phyloP scores from a whole-genome alignment of 768 basidiomycete genomes.

The Tylopilus felleus region DNA sequence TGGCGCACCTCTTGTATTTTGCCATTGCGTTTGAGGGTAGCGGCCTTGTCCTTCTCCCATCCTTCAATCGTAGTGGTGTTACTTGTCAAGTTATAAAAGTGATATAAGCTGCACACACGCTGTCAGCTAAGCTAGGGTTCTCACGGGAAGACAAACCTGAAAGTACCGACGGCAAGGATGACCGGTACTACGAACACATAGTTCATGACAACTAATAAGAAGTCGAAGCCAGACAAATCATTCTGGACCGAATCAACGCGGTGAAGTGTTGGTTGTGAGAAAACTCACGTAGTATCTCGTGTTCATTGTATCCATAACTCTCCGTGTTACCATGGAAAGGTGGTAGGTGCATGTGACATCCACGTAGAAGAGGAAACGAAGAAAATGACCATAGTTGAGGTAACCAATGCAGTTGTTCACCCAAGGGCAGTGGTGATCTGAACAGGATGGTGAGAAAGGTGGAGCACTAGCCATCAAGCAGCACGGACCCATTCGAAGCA shows the following conservation, averaged over 20 bases:
- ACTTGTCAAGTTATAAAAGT: constrained; percentile 67
- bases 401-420: constrained; percentile 94
- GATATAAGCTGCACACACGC: constrained; percentile 66
- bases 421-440: constrained; percentile 93
- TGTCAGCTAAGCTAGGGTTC: constrained; percentile 15
- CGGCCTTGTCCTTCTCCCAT: constrained; percentile 96
- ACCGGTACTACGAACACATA: constrained; percentile 85
- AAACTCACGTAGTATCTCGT: constrained; percentile 51
- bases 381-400: constrained; percentile 83
- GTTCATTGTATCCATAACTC: constrained; percentile 50
- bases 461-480: neutral
- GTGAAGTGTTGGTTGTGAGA: neutral
- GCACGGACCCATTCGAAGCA: constrained; percentile 82
- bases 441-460: constrained; percentile 5
- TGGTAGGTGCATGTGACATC: constrained; percentile 90
- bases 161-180: constrained; percentile 79
- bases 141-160: constrained; percentile 55
- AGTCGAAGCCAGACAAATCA: constrained; percentile 61
- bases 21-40: constrained; percentile 78
- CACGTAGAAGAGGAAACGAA: constrained; percentile 91
- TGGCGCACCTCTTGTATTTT: constrained; percentile 70
- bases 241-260: constrained; percentile 43
- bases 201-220: constrained; percentile 87
- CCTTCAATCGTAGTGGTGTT: constrained; percentile 97
- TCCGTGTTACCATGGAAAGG: constrained; percentile 70